A percentile compares a stretch with the other conserved stretches of the same genome.
Conservation (phyloP, 2,329 filamentous ascomycete genomes). For the Pseudocercospora crystallina region DNA sequence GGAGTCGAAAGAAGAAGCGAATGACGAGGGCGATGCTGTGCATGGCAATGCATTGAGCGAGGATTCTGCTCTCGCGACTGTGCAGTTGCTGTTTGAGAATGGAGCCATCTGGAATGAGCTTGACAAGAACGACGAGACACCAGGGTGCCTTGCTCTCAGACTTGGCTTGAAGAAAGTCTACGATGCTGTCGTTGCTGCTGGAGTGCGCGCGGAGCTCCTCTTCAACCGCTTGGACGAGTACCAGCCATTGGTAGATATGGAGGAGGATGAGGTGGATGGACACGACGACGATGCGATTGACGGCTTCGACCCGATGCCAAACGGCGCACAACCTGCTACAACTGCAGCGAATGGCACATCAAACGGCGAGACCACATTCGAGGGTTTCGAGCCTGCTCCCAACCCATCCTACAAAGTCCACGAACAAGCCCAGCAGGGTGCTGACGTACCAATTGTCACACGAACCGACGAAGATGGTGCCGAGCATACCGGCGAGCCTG, state of each 20-base stretch:
- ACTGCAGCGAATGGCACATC: slow-evolving; percentile 18
- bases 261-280: slow-evolving; percentile 51
- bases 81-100: slow-evolving; percentile 76
- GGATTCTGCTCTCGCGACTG: slow-evolving; percentile 64
- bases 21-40: slow-evolving; percentile 36
- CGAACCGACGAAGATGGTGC: slow-evolving; percentile 30
- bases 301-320: slow-evolving; percentile 34
- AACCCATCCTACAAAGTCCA: slow-evolving; percentile 35
- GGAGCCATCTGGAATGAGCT: slow-evolving; percentile 98
- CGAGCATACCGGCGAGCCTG: slow-evolving; percentile 24
- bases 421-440: slow-evolving; percentile 18
- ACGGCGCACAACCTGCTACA: slow-evolving; percentile 14
- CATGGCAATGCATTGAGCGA: slow-evolving; percentile 41
- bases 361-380: slow-evolving; percentile 22
- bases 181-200: slow-evolving; percentile 80
- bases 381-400: slow-evolving; percentile 32
- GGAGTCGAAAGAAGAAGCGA: slow-evolving; percentile 30
- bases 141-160: slow-evolving; percentile 76
- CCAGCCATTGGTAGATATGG: slow-evolving; percentile 64
- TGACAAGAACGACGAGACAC: slow-evolving; percentile 81
- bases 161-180: slow-evolving; percentile 73
- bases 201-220: slow-evolving; percentile 84
- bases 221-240: slow-evolving; percentile 81
- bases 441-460: slow-evolving; percentile 27
- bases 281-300: slow-evolving; percentile 38